Percentiles rank a stretch among this genome's conserved stretches.
These are phyloP conservation scores for Penicillium paxilli DNA, from an alignment of 495 filamentous ascomycete species.

Conservation along the genomic window DNA sequence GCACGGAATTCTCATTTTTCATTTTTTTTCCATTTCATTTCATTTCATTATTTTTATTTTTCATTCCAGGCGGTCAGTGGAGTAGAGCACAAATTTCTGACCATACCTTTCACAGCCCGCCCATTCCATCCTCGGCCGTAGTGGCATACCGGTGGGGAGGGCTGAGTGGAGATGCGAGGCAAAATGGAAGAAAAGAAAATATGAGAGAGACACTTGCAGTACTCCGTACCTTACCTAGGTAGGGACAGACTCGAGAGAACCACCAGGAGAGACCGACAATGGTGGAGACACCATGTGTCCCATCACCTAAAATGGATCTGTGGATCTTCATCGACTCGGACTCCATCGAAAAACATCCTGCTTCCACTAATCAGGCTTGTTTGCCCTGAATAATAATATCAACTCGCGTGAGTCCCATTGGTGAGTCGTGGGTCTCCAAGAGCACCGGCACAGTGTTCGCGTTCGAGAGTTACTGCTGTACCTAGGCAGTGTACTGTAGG, in stretches of 20 bases:
- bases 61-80: conserved; percentile 24
- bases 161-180: conserved; percentile 3
- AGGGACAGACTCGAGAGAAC: no score
- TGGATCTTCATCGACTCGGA: background rate
- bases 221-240: no score
- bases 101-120: conserved; percentile 8
- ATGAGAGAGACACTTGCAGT: conserved; percentile 10
- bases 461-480: background rate
- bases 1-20: background rate
- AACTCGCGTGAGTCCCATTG: conserved; percentile 1
- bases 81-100: conserved; percentile 2
- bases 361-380: conserved; percentile 1
- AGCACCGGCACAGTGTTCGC: background rate
- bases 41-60: no score
- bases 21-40: conserved; percentile 11
- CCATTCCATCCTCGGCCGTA: conserved; percentile 26
- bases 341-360: background rate
- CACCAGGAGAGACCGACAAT: conserved; percentile 2
- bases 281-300: conserved; percentile 26
- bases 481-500: no score
- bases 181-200: background rate
- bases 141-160: conserved; percentile 19
- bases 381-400: conserved; percentile 17
- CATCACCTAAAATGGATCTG: conserved; percentile 17
- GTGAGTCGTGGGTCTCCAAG: background rate